Base-by-base conservation (phyloP, 495 filamentous ascomycete genomes). In the Penicillium mononematosum region DNA sequence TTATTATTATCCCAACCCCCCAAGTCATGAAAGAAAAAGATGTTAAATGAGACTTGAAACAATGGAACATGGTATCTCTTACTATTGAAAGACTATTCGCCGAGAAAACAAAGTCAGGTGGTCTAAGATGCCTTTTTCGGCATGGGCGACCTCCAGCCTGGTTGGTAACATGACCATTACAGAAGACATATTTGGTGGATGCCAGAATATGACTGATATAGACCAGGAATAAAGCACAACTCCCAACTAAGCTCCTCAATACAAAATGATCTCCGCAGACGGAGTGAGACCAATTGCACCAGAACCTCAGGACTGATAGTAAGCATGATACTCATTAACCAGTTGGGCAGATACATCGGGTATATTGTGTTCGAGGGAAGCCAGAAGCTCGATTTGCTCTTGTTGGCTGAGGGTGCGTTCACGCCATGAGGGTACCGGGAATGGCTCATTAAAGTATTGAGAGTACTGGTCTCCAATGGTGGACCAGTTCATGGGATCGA, bases 321-420 rank as follows among this genome's bases (percentile, higher is more conserved):
- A 85, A 17, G 78, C 79, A 58, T 84, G 78, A 54, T 86, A 85
- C 55, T 86, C 83, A 25, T 70, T 79, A 66, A 85, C 77, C 48
- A 76, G 60, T 43, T 77, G 71, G 1, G 70, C 65, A 19, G 76
- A 77, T 3, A 79, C 76, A 58, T 79, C 76, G 2, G 76, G 76
- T 24, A 87, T 86, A 59, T 88, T 77, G 31, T 81, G 78, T 60
- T 87, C 85, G 24, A 89, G 68, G 38, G 82, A 80, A 31, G 81
- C 76, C 84, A 89, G 85, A 50, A 91, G 70, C 72, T 90, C 85
- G 42, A 84, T 69, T 68, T 90, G 88, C 67, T 89, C 85, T 63
- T 88, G 79, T 52, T 88, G 84, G 45, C 81, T 88, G 50, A 91
- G 71, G 41, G 85, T 88, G 43, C 84, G 82, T 42, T 83, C 78